Evolutionary conservation across 768 basidiomycete species (phyloP), one percentile per base, ranked within the genome.

Genomic region (Cytidiella melzeri): DNA sequence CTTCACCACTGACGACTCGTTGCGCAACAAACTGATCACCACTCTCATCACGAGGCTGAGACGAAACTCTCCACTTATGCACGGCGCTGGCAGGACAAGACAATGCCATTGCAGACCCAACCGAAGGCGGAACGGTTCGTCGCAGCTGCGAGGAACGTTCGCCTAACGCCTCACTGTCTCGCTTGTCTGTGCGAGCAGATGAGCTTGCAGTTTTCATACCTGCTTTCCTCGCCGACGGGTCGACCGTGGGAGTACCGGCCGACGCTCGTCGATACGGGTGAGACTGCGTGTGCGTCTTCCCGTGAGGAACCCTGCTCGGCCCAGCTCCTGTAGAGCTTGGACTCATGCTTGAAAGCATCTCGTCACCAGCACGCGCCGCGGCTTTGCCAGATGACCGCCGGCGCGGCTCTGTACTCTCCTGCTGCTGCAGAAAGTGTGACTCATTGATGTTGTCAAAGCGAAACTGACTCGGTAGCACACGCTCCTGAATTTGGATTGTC

Each of bases 281-380:
- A 21, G 45, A 36, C 40, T 55, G 54, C 49, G 45, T 41, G 36
- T 42, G 43, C 41, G 37, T 27, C 30, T 41, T 43, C 53, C 45
- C 50, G 45, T 55, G 54, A 28, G 54, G 50, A 23, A 51, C 50
- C 49, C 54, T 50, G 42, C 54, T 55, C 38, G 54, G 54, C 24
- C 54, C 54, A 26, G 54, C 50, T 47, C 54, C 54, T n/a, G 39
- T n/a, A 42, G 54, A 51, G 45, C 50, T 47, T 26, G 53, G 48
- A 40, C 49, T 46, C 45, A 46, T 48, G 50, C 50, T 55, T 41
- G 54, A 37, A 45, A 36, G 40, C 41, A 39, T 46, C 50, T 55
- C 45, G 50, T 55, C 54, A 43, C 34, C 45, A 41, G 23, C 46
- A 36, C 51, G 50, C 3, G 43, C 38, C 23, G 46, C 15, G n/a